Evolutionary conservation across 371 early-diverging fungal species (phyloP), one percentile per base, ranked within the genome.

Genomic region (Lichtheimia ornata): DNA sequence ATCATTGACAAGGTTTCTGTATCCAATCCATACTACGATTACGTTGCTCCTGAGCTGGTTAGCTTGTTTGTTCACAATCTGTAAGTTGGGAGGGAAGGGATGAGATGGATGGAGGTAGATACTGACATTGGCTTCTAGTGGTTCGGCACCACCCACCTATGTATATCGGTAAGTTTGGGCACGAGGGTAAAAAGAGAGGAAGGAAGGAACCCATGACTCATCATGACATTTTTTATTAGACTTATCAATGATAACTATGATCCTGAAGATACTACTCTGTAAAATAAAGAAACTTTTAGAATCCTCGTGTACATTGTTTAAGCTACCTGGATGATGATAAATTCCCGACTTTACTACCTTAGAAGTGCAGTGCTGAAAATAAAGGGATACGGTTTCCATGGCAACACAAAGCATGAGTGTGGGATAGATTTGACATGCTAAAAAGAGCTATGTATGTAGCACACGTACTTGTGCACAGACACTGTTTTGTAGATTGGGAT

Each of bases 1-100:
- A 74, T 94, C 42, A 88, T 93, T 49, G 90, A 91, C 51, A 80
- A 88, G 35, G 91, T 91, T 15, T 87, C 93, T 14, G 83, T 94
- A 3, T 74, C 87, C 4, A 92, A 93, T 69, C 96, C 97, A 7
- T 84, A 86, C 63, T 96, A 89, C 65, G 97, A 97, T 69, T 96
- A 92, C 72, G 93, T 98, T 22, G 83, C 84, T 17, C 95, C 98
- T 2, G 94, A 93, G 41, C 83, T 91, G 54, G 89, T 98, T 52
- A 88, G 86, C 62, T 71, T 97, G 45, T 94, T 96, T 64, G 91
- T 98, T 61, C 95, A 96, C 59, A 93, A 96, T 65, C 77, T 87
- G 91, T 92, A 86, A 79, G 88, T 79, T 1, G 50, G 30, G 41
- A 1, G 44, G 2, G 7, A 14, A 14, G 30, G 47, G 30, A 0